Evolutionary conservation across 441 rosid species (phyloP).

Genomic region (Cnidoscolus chayamansa): DNA sequence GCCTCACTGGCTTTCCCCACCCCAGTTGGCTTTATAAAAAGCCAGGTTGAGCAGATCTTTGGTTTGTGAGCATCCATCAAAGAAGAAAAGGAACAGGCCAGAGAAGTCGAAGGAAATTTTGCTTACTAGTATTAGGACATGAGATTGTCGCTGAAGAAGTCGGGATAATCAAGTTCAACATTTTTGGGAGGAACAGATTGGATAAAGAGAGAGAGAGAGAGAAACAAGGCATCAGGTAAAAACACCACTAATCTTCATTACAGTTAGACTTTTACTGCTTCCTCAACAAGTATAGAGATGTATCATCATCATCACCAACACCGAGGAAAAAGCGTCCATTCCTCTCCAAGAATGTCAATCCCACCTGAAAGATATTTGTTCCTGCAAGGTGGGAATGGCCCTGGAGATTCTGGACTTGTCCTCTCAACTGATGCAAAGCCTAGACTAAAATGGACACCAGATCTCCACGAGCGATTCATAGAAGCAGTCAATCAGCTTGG

Average conservation of each 20-base stretch:
- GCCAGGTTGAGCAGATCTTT: conserved; percentile 36
- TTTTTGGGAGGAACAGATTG: conserved; percentile 24
- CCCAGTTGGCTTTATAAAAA: conserved; percentile 57
- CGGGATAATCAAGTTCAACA: conserved; percentile 27
- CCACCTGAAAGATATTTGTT: conserved; percentile 70
- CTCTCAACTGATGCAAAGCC: conserved; percentile 99
- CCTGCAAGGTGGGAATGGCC: conserved; percentile 78
- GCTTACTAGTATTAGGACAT: conserved; percentile 20
- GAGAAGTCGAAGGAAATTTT: not conserved
- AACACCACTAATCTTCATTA: conserved; percentile 28
- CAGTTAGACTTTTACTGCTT: conserved; percentile 17
- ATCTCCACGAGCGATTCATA: conserved; percentile 86
- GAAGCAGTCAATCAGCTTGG: conserved; percentile 97
- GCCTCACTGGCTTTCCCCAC: conserved; percentile 37
- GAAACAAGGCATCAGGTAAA: conserved; percentile 34
- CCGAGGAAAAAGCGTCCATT: conserved; percentile 66
- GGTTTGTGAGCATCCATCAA: conserved; percentile 32
- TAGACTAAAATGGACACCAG: conserved; percentile 88
- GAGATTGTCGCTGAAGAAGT: conserved; percentile 28
- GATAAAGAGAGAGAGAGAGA: conserved; percentile 17
- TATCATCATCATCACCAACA: conserved; percentile 63
- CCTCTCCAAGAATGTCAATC: conserved; percentile 70
- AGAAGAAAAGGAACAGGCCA: conserved; percentile 30
- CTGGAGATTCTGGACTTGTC: conserved; percentile 87
- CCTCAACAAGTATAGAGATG: conserved; percentile 42